A percentile compares a stretch with the other conserved stretches of the same genome.
Evolutionary conservation across 2,329 filamentous ascomycete genomes (phyloP).

Genomic region (Penicillium sp.): DNA sequence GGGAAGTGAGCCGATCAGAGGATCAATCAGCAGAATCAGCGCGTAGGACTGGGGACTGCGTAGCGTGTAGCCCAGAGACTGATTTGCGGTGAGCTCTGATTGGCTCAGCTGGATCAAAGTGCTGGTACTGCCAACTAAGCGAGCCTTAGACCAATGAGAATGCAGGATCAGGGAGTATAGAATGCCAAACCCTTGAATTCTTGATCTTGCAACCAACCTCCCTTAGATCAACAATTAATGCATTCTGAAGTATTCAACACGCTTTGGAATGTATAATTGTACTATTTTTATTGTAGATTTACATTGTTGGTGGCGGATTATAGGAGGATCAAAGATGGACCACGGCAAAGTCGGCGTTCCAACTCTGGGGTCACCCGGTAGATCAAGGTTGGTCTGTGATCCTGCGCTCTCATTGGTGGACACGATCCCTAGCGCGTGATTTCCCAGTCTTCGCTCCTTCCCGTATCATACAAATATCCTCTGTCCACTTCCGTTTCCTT

Average conservation of each 20-base stretch:
- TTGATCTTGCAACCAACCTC: constrained; percentile 39
- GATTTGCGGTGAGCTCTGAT: constrained; percentile 28
- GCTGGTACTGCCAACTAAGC: constrained; percentile 33
- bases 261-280: constrained; percentile 18
- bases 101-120: constrained; percentile 15
- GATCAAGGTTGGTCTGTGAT: constrained; percentile 32
- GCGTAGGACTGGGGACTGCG: constrained; percentile 22
- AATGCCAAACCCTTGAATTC: constrained; percentile 27
- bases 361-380: constrained; percentile 28
- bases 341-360: constrained; percentile 26
- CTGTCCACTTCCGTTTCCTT: constrained; percentile 29
- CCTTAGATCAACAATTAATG: constrained; percentile 18
- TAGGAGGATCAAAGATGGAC: constrained; percentile 28
- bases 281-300: constrained; percentile 12
- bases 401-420: constrained; percentile 39
- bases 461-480: constrained; percentile 44
- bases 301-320: constrained; percentile 20
- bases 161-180: constrained; percentile 39
- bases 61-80: constrained; percentile 34
- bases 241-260: constrained; percentile 16
- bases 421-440: constrained; percentile 39
- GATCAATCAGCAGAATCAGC: constrained; percentile 16
- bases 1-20: constrained; percentile 22
- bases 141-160: constrained; percentile 39
- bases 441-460: constrained; percentile 31